These are phyloP conservation scores for Tagetes patula DNA, from an alignment of 129 eudicot genomes.

Conservation along the genomic window DNA sequence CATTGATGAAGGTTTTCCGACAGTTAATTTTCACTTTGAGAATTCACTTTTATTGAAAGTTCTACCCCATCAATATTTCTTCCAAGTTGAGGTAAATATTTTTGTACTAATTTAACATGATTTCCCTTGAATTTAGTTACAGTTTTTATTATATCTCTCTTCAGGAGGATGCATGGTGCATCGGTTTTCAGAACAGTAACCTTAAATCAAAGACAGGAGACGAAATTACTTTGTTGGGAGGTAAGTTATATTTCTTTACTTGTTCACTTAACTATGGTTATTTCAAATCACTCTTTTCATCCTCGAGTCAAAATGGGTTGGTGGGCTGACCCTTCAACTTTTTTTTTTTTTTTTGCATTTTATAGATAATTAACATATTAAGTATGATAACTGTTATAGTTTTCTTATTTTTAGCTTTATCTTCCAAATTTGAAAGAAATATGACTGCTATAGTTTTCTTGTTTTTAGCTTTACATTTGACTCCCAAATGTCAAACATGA, in stretches of 20 bases:
- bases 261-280: not conserved
- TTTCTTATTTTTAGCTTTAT: not conserved
- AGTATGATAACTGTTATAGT: not conserved
- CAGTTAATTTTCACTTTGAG: constrained; percentile 59
- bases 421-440: not conserved
- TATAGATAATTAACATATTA: not conserved
- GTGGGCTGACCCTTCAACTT: not conserved
- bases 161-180: constrained; percentile 59
- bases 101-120: not conserved
- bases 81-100: constrained; percentile 44
- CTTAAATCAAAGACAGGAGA: constrained; percentile 56
- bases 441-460: not conserved
- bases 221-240: constrained; percentile 73
- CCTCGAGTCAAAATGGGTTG: not conserved
- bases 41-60: constrained; percentile 48
- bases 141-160: constrained; percentile 14
- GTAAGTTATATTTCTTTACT: constrained; percentile 19
- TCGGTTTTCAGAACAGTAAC: constrained; percentile 72
- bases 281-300: not conserved
- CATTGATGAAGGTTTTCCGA: constrained; percentile 74
- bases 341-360: not conserved
- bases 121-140: not conserved
- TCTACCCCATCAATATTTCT: constrained; percentile 68
- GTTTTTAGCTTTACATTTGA: constrained; percentile 6
- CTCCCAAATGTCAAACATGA: constrained; percentile 1